A percentile compares a stretch with the other conserved stretches of the same genome.
Conservation (phyloP, 192 early-diverging fungal species). For the Gryganskiella cystojenkinii region DNA sequence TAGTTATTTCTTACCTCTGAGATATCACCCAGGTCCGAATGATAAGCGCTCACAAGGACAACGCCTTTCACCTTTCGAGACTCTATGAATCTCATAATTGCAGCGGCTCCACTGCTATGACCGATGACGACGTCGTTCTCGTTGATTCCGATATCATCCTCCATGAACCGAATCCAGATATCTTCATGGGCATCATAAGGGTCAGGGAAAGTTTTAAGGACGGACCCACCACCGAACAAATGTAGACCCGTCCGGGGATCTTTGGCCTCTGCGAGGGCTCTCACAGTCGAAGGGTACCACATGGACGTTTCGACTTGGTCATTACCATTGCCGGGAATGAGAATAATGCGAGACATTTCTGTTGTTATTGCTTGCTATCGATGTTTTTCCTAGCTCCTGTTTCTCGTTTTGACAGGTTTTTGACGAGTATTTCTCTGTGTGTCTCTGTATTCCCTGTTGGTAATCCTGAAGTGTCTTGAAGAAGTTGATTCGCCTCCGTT, state of each 20-base stretch:
- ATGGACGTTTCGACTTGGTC: conserved; percentile 44
- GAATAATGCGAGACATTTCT: conserved; percentile 40
- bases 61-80: conserved; percentile 46
- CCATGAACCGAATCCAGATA: conserved; percentile 50
- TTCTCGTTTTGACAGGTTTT: no score
- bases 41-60: conserved; percentile 55
- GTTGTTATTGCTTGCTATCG: no score
- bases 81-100: conserved; percentile 47
- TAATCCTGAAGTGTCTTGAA: no score
- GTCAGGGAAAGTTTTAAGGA: conserved; percentile 53
- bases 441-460: no score
- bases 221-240: conserved; percentile 36
- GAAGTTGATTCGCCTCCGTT: no score
- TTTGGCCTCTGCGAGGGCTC: conserved; percentile 26
- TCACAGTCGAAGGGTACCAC: conserved; percentile 54
- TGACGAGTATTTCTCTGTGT: no score
- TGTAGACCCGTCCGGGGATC: conserved; percentile 10
- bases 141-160: conserved; percentile 35
- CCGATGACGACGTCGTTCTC: conserved; percentile 49
- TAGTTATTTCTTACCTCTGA: conserved; percentile 35
- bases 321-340: conserved; percentile 55
- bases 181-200: conserved; percentile 46
- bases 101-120: conserved; percentile 51
- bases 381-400: no score
- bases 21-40: conserved; percentile 47